A percentile compares a stretch with the other conserved stretches of the same genome.
Evolutionary conservation across 2,329 filamentous ascomycete species (phyloP).

Genomic region (Xylaria digitata): DNA sequence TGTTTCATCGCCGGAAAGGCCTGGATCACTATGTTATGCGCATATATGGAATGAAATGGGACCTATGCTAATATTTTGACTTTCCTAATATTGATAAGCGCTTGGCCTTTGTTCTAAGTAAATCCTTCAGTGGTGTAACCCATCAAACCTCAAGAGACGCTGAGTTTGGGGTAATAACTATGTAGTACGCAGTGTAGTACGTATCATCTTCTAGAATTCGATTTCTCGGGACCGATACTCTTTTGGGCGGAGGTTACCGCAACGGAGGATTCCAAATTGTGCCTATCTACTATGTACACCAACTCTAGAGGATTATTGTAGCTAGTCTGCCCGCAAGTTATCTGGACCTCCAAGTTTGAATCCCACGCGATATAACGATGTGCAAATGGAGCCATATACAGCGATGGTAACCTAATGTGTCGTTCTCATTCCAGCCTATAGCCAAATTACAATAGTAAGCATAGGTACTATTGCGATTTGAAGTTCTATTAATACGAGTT

Average conservation of each 20-base stretch:
- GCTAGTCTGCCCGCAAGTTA: no score
- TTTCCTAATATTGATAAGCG: slow-evolving; percentile 22
- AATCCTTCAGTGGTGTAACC: not conserved
- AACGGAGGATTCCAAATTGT: not conserved
- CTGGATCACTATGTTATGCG: slow-evolving; percentile 10
- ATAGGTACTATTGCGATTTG: not conserved
- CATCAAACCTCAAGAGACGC: no score
- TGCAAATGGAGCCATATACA: not conserved
- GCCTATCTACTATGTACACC: not conserved
- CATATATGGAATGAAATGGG: slow-evolving; percentile 18
- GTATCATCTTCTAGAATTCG: slow-evolving; percentile 1
- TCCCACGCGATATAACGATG: not conserved
- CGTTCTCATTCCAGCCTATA: slow-evolving; percentile 5
- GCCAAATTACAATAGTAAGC: slow-evolving; percentile 21
- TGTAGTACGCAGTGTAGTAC: no score
- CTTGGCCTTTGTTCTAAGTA: not conserved
- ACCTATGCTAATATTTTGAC: not conserved
- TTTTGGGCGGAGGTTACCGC: not conserved
- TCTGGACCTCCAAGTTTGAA: no score
- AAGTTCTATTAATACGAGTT: not conserved
- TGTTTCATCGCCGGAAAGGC: slow-evolving; percentile 18
- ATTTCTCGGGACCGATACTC: not conserved
- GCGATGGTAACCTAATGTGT: not conserved
- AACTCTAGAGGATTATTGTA: no score
- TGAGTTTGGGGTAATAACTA: not conserved